Evolutionary conservation across 805 yeast species (phyloP), one percentile per base, ranked within the genome.

Genomic region (Maudiozyma barnettii): DNA sequence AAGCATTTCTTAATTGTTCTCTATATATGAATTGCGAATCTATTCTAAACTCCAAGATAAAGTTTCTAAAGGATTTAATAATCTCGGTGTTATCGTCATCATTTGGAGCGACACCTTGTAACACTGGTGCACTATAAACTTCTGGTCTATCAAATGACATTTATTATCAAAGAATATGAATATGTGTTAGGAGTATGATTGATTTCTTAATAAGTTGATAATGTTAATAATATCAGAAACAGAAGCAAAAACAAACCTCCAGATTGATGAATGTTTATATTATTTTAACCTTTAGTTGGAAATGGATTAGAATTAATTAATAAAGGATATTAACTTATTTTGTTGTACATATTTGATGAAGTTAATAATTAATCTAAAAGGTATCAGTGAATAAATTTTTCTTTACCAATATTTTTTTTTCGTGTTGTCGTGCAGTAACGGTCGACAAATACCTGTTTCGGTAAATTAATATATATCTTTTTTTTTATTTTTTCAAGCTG

Each of bases 1-100:
- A 70, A 65, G 90, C 88, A 58, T 88, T 95, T 55, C 96, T 74
- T 47, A 93, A 72, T 63, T 90, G 96, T 58, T 90, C 96, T 72
- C 95, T 75, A 71, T 91, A 91, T 37, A 89, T 72, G 64, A 85
- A 93, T 62, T 80, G 83, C 49, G 86, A 78, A 59, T 85, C 84
- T 51, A 87, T 75, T 66, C 95, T 77, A 66, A 88, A 93, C 63
- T 89, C 95, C 46, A 88, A 70, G 38, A 93, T 76, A 65, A 93
- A 93, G 55, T 78, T 74, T 54, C 82, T 79, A 72, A 91, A 90
- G 2, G 89, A 84, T 54, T 79, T 80, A 58, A 80, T 76, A 57
- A 84, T 74, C 64, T 83, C 93, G 46, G 81, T 79, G 63, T 75
- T 75, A 51, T 72, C 73, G 53, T 75, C 81, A 51, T 80, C 84